These are phyloP conservation scores for Pichia californica DNA, from an alignment of 805 yeast species.

Conservation along the genomic window DNA sequence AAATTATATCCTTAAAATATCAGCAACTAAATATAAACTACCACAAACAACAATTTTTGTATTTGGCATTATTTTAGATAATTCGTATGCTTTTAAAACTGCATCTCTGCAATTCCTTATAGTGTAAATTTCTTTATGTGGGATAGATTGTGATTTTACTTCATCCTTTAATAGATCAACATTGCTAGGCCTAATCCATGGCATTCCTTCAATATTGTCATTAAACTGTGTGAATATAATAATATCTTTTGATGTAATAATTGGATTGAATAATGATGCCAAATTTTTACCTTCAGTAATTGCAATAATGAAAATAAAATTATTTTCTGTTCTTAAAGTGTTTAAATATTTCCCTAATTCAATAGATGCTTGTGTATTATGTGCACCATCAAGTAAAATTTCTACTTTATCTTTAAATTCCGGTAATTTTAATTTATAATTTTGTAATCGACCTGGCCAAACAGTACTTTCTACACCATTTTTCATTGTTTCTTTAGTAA, in stretches of 20 bases:
- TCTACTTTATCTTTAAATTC: constrained; percentile 18
- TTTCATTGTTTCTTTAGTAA: constrained; percentile 27
- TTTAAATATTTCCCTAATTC: constrained; percentile 55
- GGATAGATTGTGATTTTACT: constrained; percentile 21
- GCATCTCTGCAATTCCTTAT: constrained; percentile 23
- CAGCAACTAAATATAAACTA: constrained; percentile 61
- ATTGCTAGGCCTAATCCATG: constrained; percentile 67
- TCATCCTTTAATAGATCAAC: constrained; percentile 26
- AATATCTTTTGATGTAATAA: constrained; percentile 41
- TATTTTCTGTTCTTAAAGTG: constrained; percentile 7
- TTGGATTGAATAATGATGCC: constrained; percentile 44
- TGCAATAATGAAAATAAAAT: constrained; percentile 58
- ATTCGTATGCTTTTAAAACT: constrained; percentile 19
- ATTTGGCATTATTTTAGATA: constrained; percentile 4
- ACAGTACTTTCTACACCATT: constrained; percentile 47
- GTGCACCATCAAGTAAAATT: constrained; percentile 84
- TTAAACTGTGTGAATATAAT: constrained; percentile 61
- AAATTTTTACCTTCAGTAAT: constrained; percentile 70
- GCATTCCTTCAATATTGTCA: constrained; percentile 74
- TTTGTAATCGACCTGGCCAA: constrained; percentile 91
- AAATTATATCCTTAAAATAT: constrained; percentile 34
- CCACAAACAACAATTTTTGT: constrained; percentile 53
- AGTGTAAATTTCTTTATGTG: background rate
- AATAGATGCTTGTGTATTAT: constrained; percentile 79
- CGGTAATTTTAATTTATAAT: constrained; percentile 26